phyloP scores from a whole-genome alignment of 2,329 filamentous ascomycete genomes.

The Monosporascus cannonballus region DNA sequence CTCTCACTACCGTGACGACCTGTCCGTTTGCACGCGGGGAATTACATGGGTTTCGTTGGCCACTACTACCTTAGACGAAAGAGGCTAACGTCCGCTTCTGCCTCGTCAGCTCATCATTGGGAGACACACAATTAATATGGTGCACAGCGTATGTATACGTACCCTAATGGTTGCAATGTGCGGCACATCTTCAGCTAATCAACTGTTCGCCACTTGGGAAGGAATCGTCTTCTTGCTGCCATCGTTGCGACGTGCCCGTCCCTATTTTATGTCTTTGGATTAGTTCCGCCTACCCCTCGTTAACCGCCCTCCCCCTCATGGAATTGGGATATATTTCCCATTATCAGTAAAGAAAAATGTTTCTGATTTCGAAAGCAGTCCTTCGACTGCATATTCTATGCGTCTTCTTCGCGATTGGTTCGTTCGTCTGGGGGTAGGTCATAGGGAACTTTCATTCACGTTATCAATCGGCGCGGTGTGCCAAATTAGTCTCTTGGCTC shows the following conservation, averaged over 20 bases:
- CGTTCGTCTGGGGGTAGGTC: slow-evolving; percentile 49
- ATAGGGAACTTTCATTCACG: background rate
- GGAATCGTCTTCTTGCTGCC: background rate
- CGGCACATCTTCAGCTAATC: background rate
- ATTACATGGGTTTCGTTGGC: background rate
- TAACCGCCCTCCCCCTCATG: background rate
- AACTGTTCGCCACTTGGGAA: background rate
- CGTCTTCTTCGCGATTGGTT: slow-evolving; percentile 48
- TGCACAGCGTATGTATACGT: background rate
- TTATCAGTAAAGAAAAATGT: background rate
- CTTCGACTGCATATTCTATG: slow-evolving; percentile 41
- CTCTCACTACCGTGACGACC: background rate
- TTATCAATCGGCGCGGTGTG: background rate
- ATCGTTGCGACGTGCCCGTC: background rate
- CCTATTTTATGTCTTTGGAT: too few relatives aligned
- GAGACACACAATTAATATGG: background rate
- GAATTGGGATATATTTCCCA: background rate
- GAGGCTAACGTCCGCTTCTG: background rate
- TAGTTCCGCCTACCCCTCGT: too few relatives aligned
- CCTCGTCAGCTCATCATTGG: background rate
- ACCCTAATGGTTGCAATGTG: background rate
- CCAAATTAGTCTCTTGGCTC: too few relatives aligned
- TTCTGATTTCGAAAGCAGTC: slow-evolving; percentile 24
- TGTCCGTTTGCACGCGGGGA: background rate
- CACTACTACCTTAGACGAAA: background rate